These are phyloP conservation scores for Calonectria crousiana DNA, from an alignment of 2,329 filamentous ascomycete species.

Conservation along the genomic window DNA sequence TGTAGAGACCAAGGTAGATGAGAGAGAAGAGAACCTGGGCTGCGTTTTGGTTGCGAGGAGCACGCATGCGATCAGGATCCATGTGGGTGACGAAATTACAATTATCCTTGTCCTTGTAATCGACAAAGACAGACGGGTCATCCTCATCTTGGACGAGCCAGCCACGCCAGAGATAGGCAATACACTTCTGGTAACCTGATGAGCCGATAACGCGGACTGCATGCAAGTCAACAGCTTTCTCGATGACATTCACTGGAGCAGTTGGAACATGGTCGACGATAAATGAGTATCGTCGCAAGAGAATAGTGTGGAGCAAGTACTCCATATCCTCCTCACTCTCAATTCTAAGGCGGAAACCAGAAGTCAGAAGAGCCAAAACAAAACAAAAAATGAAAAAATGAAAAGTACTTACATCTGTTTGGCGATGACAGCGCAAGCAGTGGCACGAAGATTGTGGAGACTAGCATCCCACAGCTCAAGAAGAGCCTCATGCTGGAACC, in stretches of 20 bases:
- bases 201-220: conserved; percentile 89
- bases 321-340: conserved; percentile 84
- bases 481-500: conserved; percentile 83
- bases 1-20: conserved; percentile 87
- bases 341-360: conserved; percentile 68
- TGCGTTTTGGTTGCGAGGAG: conserved; percentile 91
- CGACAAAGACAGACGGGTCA: conserved; percentile 89
- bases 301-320: conserved; percentile 83
- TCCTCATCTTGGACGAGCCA: conserved; percentile 98
- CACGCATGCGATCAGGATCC: conserved; percentile 93
- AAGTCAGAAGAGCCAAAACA: background rate
- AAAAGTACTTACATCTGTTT: conserved; percentile 72
- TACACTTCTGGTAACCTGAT: conserved; percentile 95
- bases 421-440: conserved; percentile 91
- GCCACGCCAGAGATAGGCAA: conserved; percentile 91
- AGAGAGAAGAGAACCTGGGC: conserved; percentile 88
- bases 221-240: conserved; percentile 93
- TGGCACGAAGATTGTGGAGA: conserved; percentile 81
- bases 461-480: conserved; percentile 94
- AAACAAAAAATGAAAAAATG: no score
- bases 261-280: conserved; percentile 79
- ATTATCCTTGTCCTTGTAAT: conserved; percentile 86
- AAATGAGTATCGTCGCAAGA: conserved; percentile 91
- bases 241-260: conserved; percentile 86
- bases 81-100: conserved; percentile 84